Percentiles rank a stretch among this genome's conserved stretches.
Evolutionary conservation across 805 yeast species (phyloP).

Genomic region (Wickerhamiella vanderwaltii): DNA sequence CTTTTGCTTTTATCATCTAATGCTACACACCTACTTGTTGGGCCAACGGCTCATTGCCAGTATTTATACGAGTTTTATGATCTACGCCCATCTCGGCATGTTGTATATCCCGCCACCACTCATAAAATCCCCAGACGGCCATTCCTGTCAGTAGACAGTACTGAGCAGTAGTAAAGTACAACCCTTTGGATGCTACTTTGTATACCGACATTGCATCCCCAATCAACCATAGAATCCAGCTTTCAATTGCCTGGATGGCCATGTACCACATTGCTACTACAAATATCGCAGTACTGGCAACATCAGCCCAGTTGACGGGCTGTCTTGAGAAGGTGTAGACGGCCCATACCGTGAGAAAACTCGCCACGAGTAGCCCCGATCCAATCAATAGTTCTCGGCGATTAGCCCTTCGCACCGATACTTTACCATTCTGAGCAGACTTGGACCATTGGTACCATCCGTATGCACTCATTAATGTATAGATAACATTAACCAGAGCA

Average conservation of each 20-base stretch:
- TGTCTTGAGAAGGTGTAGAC: not conserved
- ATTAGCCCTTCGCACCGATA: not conserved
- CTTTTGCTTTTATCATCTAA: too few relatives aligned
- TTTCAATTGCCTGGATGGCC: slow-evolving; percentile 6
- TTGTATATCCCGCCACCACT: not conserved
- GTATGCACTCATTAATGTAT: slow-evolving; percentile 5
- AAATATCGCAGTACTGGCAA: slow-evolving; percentile 3
- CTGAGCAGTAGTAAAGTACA: slow-evolving; percentile 2
- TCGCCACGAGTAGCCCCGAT: not conserved
- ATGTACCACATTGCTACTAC: slow-evolving; percentile 9
- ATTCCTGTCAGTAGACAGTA: not conserved
- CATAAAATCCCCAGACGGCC: slow-evolving; percentile 5
- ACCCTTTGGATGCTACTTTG: slow-evolving; percentile 2
- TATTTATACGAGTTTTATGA: too few relatives aligned
- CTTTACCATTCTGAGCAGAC: not conserved
- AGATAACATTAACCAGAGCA: slow-evolving; percentile 4
- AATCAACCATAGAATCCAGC: slow-evolving; percentile 8
- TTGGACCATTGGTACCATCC: slow-evolving; percentile 10
- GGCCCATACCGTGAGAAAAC: not conserved
- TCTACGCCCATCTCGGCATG: too few relatives aligned
- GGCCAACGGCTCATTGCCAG: too few relatives aligned
- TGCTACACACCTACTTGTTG: too few relatives aligned
- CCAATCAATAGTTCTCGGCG: not conserved
- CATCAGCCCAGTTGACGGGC: slow-evolving; percentile 5
- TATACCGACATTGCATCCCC: not conserved